A percentile compares a stretch with the other conserved stretches of the same genome.
Conservation (phyloP, 495 filamentous ascomycete species). For the Penicillium soppii region DNA sequence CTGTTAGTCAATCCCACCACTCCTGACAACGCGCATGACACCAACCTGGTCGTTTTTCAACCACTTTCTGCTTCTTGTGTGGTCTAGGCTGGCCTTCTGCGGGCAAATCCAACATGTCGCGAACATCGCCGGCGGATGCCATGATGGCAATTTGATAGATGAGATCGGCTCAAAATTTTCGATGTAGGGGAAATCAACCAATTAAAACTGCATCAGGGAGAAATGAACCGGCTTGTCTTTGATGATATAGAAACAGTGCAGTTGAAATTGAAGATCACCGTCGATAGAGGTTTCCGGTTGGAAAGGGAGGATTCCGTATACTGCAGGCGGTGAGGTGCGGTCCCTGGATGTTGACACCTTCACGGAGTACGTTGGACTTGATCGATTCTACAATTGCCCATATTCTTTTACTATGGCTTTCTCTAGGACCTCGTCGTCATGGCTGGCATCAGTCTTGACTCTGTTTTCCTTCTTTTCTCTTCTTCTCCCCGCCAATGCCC, state of each 20-base stretch:
- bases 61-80: conserved; percentile 75
- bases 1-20: not conserved
- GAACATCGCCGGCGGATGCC: conserved; percentile 78
- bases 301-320: conserved; percentile 17
- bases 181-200: not conserved
- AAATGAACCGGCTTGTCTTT: not conserved
- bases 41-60: conserved; percentile 66
- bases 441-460: conserved; percentile 38
- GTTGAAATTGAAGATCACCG: conserved; percentile 18
- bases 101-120: conserved; percentile 85
- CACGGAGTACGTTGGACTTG: conserved; percentile 12
- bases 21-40: not conserved
- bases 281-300: conserved; percentile 17
- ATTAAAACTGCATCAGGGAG: not conserved
- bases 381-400: conserved; percentile 13
- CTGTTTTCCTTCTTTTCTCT: conserved; percentile 44
- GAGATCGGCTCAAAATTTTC: not conserved
- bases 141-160: conserved; percentile 41
- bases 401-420: conserved; percentile 34
- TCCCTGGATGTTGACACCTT: conserved; percentile 19
- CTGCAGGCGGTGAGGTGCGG: conserved; percentile 22
- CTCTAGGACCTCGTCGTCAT: conserved; percentile 36
- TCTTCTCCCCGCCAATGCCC: conserved; percentile 65
- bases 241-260: conserved; percentile 4
- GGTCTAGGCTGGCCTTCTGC: conserved; percentile 61